Evolutionary conservation across 139 green algal genomes (phyloP).

Genomic region (Desmodesmus armatus): DNA sequence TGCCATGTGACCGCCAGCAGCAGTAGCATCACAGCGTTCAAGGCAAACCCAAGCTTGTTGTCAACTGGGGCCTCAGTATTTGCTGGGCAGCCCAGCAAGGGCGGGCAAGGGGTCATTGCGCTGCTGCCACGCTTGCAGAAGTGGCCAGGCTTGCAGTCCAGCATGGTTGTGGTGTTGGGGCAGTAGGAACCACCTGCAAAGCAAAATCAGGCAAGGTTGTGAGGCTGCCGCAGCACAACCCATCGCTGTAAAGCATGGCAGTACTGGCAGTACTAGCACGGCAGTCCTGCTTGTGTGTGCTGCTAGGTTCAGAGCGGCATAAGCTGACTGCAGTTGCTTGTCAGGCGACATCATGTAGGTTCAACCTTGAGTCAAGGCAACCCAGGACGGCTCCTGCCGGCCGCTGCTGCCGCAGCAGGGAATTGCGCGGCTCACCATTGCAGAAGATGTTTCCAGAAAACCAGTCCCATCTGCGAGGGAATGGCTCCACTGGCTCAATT

Average conservation of each 20-base stretch:
- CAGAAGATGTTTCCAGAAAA: slow-evolving; percentile 24
- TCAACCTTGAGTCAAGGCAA: no score
- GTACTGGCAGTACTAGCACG: not conserved
- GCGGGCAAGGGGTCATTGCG: slow-evolving; percentile 54
- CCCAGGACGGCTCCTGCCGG: no score
- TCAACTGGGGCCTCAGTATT: slow-evolving; percentile 53
- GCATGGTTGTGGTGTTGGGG: slow-evolving; percentile 56
- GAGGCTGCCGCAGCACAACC: not conserved
- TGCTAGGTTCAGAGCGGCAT: not conserved
- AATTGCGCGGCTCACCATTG: no score
- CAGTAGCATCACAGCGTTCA: slow-evolving; percentile 57
- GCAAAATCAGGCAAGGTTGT: slow-evolving; percentile 31
- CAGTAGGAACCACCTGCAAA: slow-evolving; percentile 61
- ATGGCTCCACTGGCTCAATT: slow-evolving; percentile 51
- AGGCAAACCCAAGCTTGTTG: slow-evolving; percentile 53
- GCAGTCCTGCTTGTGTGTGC: not conserved
- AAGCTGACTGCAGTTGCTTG: not conserved
- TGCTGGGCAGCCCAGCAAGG: slow-evolving; percentile 53
- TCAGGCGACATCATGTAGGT: no score
- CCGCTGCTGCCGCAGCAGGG: no score
- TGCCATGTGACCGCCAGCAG: slow-evolving; percentile 58
- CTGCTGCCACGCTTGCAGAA: slow-evolving; percentile 63
- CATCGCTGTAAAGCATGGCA: not conserved
- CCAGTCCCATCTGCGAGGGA: not conserved
- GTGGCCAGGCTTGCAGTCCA: slow-evolving; percentile 51